phyloP scores from a whole-genome alignment of 2,329 filamentous ascomycete genomes.

The Penicillium nordicum region DNA sequence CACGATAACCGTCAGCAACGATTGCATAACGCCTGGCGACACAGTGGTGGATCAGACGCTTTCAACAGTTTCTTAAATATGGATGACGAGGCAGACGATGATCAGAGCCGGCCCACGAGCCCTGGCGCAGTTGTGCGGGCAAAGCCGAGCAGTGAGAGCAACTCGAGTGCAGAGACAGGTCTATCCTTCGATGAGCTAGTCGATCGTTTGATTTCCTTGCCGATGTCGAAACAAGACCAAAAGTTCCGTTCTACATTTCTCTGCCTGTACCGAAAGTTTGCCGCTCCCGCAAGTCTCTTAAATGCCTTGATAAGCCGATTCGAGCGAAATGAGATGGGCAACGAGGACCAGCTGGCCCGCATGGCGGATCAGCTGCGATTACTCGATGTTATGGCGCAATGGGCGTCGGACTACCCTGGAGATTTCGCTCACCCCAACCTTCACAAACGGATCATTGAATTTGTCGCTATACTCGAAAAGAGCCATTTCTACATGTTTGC shows the following conservation, averaged over 20 bases:
- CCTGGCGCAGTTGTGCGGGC: conserved; percentile 30
- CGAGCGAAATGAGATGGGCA: conserved; percentile 69
- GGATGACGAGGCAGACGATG: conserved; percentile 41
- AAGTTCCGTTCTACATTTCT: conserved; percentile 89
- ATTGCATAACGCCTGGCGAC: conserved; percentile 37
- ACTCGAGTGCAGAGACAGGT: conserved; percentile 35
- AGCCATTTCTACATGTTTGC: conserved; percentile 81
- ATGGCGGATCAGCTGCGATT: conserved; percentile 79
- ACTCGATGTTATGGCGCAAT: conserved; percentile 79
- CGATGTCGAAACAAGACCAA: conserved; percentile 78
- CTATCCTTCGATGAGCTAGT: conserved; percentile 65
- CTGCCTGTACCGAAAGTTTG: conserved; percentile 91
- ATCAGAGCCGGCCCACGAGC: conserved; percentile 26
- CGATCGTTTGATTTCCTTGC: conserved; percentile 77
- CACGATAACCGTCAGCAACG: conserved; percentile 34
- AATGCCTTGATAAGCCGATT: conserved; percentile 63
- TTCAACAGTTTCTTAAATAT: conserved; percentile 44
- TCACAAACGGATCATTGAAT: conserved; percentile 67
- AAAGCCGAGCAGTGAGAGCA: conserved; percentile 32
- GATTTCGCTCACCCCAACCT: conserved; percentile 83
- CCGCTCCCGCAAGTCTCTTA: conserved; percentile 74
- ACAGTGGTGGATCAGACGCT: conserved; percentile 41
- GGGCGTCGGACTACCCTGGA: conserved; percentile 85
- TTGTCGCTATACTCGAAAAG: conserved; percentile 69
- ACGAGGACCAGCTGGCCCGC: conserved; percentile 69